Conservation (phyloP, 805 yeast species). For the Phaffomyces antillensis region DNA sequence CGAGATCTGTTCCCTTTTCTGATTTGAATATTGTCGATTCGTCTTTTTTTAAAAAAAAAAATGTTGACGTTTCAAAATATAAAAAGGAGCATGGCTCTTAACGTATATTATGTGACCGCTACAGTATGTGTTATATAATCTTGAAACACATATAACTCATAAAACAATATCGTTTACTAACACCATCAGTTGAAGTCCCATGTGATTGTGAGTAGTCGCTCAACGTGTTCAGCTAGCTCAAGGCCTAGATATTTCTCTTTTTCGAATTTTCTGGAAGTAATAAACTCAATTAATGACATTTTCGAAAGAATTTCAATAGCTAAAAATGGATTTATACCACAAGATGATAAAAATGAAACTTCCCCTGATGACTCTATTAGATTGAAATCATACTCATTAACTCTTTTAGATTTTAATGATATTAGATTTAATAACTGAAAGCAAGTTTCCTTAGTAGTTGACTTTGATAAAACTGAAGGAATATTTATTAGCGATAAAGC, state of each 20-base stretch:
- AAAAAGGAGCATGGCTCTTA: no score
- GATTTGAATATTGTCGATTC: neutral
- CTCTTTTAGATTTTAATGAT: neutral
- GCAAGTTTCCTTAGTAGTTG: neutral
- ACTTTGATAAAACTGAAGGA: neutral
- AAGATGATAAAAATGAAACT: conserved; percentile 5
- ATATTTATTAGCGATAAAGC: conserved; percentile 10
- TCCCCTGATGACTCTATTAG: conserved; percentile 1
- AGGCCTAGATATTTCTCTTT: no score
- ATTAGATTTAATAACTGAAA: conserved; percentile 7
- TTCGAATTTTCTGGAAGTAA: no score
- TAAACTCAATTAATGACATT: conserved; percentile 5
- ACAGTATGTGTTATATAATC: no score
- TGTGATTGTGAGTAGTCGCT: no score
- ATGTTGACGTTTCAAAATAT: no score
- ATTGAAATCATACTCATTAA: neutral
- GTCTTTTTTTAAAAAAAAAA: no score
- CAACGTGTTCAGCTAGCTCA: no score
- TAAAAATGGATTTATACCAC: conserved; percentile 15
- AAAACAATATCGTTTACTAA: no score
- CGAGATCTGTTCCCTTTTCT: neutral
- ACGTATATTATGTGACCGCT: no score
- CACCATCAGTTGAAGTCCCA: no score
- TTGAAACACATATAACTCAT: no score
- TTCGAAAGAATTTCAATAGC: conserved; percentile 5